Conservation (phyloP, 192 early-diverging fungal species). For the Coemansia sp. region DNA sequence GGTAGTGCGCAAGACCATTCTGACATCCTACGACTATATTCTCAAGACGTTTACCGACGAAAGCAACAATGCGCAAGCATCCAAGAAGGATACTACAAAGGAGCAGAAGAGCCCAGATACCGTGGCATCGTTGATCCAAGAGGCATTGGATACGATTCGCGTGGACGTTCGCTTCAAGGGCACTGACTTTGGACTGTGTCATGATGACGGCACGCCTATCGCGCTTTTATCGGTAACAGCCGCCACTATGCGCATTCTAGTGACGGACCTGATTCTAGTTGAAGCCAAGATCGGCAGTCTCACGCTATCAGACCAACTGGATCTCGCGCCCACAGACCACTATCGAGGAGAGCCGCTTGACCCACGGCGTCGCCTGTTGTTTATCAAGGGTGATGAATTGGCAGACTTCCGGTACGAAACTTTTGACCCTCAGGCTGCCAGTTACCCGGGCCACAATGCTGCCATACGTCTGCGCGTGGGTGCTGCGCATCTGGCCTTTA, state of each 20-base stretch:
- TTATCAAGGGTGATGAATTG: slow-evolving; percentile 79
- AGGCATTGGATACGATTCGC: slow-evolving; percentile 63
- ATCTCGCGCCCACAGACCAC: slow-evolving; percentile 20
- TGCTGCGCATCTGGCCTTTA: slow-evolving; percentile 76
- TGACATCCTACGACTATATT: slow-evolving; percentile 83
- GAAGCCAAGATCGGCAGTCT: slow-evolving; percentile 73
- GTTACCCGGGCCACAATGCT: slow-evolving; percentile 86
- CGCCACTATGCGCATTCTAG: slow-evolving; percentile 61
- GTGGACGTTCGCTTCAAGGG: slow-evolving; percentile 76
- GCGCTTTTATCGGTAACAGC: slow-evolving; percentile 73
- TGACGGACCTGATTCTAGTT: slow-evolving; percentile 63
- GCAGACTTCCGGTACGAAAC: slow-evolving; percentile 90
- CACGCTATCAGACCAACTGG: slow-evolving; percentile 63
- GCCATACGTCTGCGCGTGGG: slow-evolving; percentile 73
- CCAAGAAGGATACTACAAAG: background rate
- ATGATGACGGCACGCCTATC: slow-evolving; percentile 68
- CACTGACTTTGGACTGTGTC: slow-evolving; percentile 79
- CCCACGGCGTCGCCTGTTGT: slow-evolving; percentile 60
- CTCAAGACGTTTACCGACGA: slow-evolving; percentile 68
- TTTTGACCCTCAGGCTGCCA: slow-evolving; percentile 55
- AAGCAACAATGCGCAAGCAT: slow-evolving; percentile 14
- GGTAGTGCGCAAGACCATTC: slow-evolving; percentile 79
- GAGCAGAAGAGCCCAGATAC: background rate
- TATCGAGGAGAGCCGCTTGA: background rate
- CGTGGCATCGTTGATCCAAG: slow-evolving; percentile 36